Evolutionary conservation across 495 filamentous ascomycete species (phyloP).

Genomic region (Haplographium delicatum): DNA sequence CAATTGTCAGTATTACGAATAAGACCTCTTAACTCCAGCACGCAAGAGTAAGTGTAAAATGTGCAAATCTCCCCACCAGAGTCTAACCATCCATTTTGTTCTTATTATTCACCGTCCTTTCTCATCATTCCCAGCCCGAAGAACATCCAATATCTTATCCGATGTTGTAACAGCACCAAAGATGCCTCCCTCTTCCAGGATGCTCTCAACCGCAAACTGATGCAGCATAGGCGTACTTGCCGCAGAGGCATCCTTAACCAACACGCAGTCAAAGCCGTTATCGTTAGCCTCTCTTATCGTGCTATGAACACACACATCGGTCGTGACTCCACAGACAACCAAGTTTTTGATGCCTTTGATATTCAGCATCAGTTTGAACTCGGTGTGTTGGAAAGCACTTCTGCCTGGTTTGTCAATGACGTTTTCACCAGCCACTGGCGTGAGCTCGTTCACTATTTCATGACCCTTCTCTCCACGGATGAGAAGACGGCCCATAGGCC

Average conservation of each 20-base stretch:
- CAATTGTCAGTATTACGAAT: no score
- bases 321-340: conserved; percentile 60
- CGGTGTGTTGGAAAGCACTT: conserved; percentile 62
- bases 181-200: conserved; percentile 23
- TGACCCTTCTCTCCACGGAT: conserved; percentile 61
- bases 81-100: no score
- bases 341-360: conserved; percentile 57
- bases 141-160: conserved; percentile 10
- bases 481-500: conserved; percentile 58
- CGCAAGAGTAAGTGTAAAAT: no score
- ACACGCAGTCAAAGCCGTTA: conserved; percentile 23
- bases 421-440: conserved; percentile 49
- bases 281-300: conserved; percentile 68
- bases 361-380: conserved; percentile 55
- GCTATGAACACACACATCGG: conserved; percentile 61
- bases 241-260: conserved; percentile 19
- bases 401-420: conserved; percentile 65
- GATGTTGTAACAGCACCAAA: conserved; percentile 19
- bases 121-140: not conserved
- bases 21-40: no score
- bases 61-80: no score
- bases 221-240: conserved; percentile 16
- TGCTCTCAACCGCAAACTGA: conserved; percentile 13
- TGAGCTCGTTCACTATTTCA: conserved; percentile 55
- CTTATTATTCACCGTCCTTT: no score